A percentile compares a stretch with the other conserved stretches of the same genome.
phyloP scores from a whole-genome alignment of 2,329 filamentous ascomycete species.

The Hymenoscyphus salicellus region DNA sequence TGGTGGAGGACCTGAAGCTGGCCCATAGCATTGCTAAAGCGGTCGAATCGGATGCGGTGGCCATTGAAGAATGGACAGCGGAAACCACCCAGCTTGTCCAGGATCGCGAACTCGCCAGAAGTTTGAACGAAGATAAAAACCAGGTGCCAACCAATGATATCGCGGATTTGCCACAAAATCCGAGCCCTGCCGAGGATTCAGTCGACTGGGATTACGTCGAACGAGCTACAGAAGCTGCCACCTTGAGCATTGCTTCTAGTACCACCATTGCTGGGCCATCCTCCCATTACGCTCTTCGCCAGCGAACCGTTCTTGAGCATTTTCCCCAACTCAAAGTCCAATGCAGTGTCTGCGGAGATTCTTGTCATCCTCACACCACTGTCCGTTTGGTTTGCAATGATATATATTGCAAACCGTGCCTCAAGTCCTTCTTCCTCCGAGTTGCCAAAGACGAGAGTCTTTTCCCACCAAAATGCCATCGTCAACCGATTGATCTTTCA shows the following conservation, averaged over 20 bases:
- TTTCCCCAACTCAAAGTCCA: constrained; percentile 26
- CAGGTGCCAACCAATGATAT: constrained; percentile 12
- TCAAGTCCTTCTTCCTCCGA: constrained; percentile 27
- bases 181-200: constrained; percentile 17
- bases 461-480: constrained; percentile 27
- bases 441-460: constrained; percentile 27
- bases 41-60: constrained; percentile 22
- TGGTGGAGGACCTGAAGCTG: constrained; percentile 26
- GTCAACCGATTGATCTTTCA: constrained; percentile 23
- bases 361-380: constrained; percentile 23
- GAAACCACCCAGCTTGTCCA: constrained; percentile 20
- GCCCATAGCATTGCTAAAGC: constrained; percentile 28
- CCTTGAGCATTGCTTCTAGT: constrained; percentile 18
- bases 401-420: constrained; percentile 28
- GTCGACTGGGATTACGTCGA: constrained; percentile 23
- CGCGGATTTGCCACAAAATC: constrained; percentile 13
- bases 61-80: constrained; percentile 20
- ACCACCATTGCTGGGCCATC: constrained; percentile 22
- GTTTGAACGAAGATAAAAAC: constrained; percentile 21
- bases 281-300: constrained; percentile 11
- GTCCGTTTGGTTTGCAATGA: constrained; percentile 25
- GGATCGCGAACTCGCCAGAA: constrained; percentile 20
- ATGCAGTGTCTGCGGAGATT: constrained; percentile 26
- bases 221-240: constrained; percentile 23
- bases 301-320: constrained; percentile 24